Conservation (phyloP, 371 early-diverging fungal species). For the Apophysomyces ossiformis region DNA sequence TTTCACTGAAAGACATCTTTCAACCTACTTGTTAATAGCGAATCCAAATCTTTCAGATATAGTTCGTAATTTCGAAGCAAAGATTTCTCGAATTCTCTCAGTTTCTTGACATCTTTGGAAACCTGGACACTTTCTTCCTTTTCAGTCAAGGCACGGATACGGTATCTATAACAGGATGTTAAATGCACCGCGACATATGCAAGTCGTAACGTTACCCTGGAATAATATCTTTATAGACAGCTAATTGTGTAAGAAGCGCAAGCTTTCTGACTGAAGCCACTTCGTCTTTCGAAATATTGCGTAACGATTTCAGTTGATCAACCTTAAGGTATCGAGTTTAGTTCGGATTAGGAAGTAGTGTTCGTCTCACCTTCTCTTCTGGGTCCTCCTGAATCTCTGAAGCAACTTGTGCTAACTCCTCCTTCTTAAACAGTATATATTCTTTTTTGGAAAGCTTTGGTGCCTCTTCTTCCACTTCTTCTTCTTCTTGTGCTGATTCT, state of each 20-base stretch:
- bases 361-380: slow-evolving; percentile 63
- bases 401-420: slow-evolving; percentile 78
- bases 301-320: slow-evolving; percentile 63
- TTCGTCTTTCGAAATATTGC: slow-evolving; percentile 60
- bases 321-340: slow-evolving; percentile 37
- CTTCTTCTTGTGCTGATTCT: slow-evolving; percentile 15
- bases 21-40: slow-evolving; percentile 38
- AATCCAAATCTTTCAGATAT: slow-evolving; percentile 77
- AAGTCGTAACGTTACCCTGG: slow-evolving; percentile 65
- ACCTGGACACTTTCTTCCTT: slow-evolving; percentile 77
- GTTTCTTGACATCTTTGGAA: slow-evolving; percentile 86
- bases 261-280: slow-evolving; percentile 68
- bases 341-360: background rate
- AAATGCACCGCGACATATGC: background rate
- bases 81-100: slow-evolving; percentile 85
- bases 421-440: slow-evolving; percentile 70
- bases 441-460: slow-evolving; percentile 51
- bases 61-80: slow-evolving; percentile 82
- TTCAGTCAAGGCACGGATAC: slow-evolving; percentile 87
- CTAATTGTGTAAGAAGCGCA: slow-evolving; percentile 83
- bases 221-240: slow-evolving; percentile 92
- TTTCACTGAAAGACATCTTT: too few species aligned
- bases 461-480: slow-evolving; percentile 15
- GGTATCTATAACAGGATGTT: slow-evolving; percentile 55
- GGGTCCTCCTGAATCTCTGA: slow-evolving; percentile 79